Conservation (phyloP, 2,329 filamentous ascomycete species). For the Aspergillus sp. region DNA sequence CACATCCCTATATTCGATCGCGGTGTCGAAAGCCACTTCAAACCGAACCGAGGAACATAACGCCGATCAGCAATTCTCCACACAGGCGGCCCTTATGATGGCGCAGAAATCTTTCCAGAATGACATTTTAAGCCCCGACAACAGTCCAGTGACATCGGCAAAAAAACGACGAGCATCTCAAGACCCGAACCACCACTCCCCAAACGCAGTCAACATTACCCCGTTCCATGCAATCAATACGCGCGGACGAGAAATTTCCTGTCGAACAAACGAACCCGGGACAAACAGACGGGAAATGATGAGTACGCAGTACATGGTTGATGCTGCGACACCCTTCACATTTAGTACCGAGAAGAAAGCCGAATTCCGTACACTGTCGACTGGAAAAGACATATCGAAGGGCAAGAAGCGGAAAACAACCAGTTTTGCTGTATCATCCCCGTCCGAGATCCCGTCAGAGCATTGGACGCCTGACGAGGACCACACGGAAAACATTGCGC, state of each 20-base stretch:
- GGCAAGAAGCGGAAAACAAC: conserved; percentile 23
- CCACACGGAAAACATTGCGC: conserved; percentile 9
- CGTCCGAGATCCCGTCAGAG: conserved; percentile 1
- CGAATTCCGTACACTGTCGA: conserved; percentile 8
- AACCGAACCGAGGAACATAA: conserved; percentile 22
- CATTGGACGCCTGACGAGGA: conserved; percentile 3
- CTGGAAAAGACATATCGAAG: conserved; percentile 3
- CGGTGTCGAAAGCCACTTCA: conserved; percentile 26
- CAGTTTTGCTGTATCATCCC: conserved; percentile 15
- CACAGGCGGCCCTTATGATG: conserved; percentile 39
- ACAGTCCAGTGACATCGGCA: conserved; percentile 13
- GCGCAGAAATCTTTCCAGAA: conserved; percentile 43
- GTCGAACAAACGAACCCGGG: conserved; percentile 3
- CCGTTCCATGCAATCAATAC: conserved; percentile 29
- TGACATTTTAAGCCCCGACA: conserved; percentile 33
- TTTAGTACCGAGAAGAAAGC: conserved; percentile 36
- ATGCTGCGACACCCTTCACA: conserved; percentile 40
- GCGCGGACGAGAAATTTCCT: conserved; percentile 7
- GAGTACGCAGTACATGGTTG: conserved; percentile 43
- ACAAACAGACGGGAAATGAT: conserved; percentile 26
- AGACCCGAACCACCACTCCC: conserved; percentile 12
- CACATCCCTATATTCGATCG: conserved; percentile 41
- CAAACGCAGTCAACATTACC: conserved; percentile 25
- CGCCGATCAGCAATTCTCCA: conserved; percentile 37
- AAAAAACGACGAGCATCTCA: conserved; percentile 15